Conservation (phyloP, 1,139 yeast species). For the Suhomyces bribrorum region DNA sequence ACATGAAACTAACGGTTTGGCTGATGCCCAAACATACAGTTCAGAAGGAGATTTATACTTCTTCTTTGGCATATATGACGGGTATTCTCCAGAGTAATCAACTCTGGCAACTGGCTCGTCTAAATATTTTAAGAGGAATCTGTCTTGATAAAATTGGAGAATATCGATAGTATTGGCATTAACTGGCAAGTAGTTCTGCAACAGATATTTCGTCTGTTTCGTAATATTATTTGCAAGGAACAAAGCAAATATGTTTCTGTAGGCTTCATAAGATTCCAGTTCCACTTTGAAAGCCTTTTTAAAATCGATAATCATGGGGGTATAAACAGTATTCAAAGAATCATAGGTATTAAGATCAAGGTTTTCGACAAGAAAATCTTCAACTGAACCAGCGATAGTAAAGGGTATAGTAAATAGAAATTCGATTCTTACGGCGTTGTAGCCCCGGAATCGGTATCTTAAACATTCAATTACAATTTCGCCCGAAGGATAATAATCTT, state of each 20-base stretch:
- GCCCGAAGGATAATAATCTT: slow-evolving; percentile 16
- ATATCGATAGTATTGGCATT: slow-evolving; percentile 1
- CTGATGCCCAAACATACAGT: slow-evolving; percentile 5
- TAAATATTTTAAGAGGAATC: slow-evolving; percentile 9
- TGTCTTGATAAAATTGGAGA: slow-evolving; percentile 11
- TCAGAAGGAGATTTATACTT: slow-evolving; percentile 10
- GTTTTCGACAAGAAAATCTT: slow-evolving; percentile 10
- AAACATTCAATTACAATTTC: slow-evolving; percentile 17
- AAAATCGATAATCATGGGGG: slow-evolving; percentile 9
- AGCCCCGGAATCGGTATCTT: slow-evolving; percentile 13
- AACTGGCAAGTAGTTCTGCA: slow-evolving; percentile 7
- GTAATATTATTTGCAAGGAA: slow-evolving; percentile 3
- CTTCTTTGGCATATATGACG: slow-evolving; percentile 1
- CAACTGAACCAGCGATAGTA: slow-evolving; percentile 11
- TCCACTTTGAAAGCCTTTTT: slow-evolving; percentile 10
- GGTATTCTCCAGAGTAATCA: background rate
- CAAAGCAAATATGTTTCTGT: slow-evolving; percentile 4
- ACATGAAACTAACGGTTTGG: slow-evolving; percentile 9
- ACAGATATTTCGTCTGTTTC: slow-evolving; percentile 2
- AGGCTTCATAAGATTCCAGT: slow-evolving; percentile 2
- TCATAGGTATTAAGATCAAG: slow-evolving; percentile 8
- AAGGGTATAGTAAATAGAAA: slow-evolving; percentile 12
- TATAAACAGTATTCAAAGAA: slow-evolving; percentile 10
- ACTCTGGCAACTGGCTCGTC: slow-evolving; percentile 5
- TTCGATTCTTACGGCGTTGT: slow-evolving; percentile 11